Base-by-base conservation (phyloP, 2,329 filamentous ascomycete genomes). In the Penicillium sp. region DNA sequence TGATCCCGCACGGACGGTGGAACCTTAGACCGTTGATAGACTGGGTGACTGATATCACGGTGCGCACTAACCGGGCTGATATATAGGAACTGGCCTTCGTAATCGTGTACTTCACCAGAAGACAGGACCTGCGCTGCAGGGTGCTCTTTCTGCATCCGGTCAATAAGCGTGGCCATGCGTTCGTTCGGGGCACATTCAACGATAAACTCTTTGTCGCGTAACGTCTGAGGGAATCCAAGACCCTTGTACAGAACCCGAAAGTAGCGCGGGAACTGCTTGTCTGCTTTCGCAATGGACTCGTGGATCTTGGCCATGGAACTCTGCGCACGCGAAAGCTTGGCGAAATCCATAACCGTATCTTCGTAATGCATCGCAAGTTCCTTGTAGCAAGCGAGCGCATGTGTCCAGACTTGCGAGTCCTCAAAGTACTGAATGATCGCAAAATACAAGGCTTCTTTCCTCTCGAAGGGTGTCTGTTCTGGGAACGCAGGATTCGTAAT, bases 391-490 rank as follows among this genome's bases (percentile, higher is more conserved):
- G 88, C 85, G 47, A 99, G 81, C 1, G 93, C 94, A 75, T 91
- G 91, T 70, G 91, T 90, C 94, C 94, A 98, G 0, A 92, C 92
- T 73, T 92, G 90, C n/a, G 93, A 93, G 63, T 96, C 92, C 73
- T 98, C 94, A 67, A 95, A 97, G 74, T 94, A 85, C 76, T 93
- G 93, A 75, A 98, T 96, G 85, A 98, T 96, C 68, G 93, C 87
- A 71, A 97, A 96, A 78, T 96, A 97, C 54, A 98, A 85, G 44
- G 88, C 85, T 77, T 98, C 95, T 75, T 96, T 97, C 45, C 94
- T 89, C 70, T 98, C 94, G 71, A 98, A 98, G 1, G 91, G 88
- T 0, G 90, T 90, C 75, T 98, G 94, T 9, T 89, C 85, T 0
- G 92, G 91, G 74, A 96, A 90, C n/a, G 84, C 79, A 0, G 93